Conservation (phyloP, 352 stramenopile species). For the Pythium apleroticum region DNA sequence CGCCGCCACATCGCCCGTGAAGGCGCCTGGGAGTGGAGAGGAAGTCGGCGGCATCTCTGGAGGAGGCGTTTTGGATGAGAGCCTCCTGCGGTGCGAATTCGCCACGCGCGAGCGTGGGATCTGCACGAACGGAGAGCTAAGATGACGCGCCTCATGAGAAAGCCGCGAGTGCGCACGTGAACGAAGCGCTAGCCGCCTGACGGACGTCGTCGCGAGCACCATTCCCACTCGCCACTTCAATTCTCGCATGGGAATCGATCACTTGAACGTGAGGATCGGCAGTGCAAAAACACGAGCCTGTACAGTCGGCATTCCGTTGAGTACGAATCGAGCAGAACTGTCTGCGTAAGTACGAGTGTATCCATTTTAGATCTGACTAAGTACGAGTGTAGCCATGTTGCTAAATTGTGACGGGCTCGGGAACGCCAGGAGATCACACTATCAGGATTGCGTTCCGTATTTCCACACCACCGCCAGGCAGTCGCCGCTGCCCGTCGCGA, state of each 20-base stretch:
- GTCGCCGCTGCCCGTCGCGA: conserved; percentile 81
- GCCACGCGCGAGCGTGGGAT: neutral
- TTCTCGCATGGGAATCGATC: neutral
- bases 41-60: neutral
- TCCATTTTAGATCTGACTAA: neutral
- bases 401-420: no score
- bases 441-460: conserved; percentile 86
- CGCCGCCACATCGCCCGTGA: neutral
- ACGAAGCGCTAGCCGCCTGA: neutral
- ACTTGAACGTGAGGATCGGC: neutral
- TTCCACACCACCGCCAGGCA: conserved; percentile 88
- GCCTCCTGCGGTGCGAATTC: neutral
- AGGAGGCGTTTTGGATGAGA: conserved; percentile 10
- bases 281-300: neutral
- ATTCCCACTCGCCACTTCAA: neutral
- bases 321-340: no score
- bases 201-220: neutral
- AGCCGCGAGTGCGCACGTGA: neutral
- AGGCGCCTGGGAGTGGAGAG: neutral
- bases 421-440: no score
- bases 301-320: neutral
- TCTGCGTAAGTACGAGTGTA: neutral
- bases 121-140: neutral
- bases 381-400: conserved; percentile 14
- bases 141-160: neutral